These are phyloP conservation scores for Lomentospora prolificans DNA, from an alignment of 2,329 filamentous ascomycete genomes.

Conservation along the genomic window DNA sequence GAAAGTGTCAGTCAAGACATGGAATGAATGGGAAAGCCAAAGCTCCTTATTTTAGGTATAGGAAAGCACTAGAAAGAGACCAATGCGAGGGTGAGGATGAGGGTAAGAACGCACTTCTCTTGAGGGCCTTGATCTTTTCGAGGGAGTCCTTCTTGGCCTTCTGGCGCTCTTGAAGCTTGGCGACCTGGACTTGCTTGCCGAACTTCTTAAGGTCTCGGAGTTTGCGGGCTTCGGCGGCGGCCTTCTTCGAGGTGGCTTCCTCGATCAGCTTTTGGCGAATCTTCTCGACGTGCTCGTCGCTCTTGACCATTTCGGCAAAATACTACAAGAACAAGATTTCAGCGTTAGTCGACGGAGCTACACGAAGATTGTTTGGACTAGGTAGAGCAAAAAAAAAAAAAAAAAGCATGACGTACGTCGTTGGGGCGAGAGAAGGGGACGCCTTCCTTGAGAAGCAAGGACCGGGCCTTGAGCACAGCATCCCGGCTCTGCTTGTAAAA, in stretches of 20 bases:
- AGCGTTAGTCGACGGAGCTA: too few relatives aligned
- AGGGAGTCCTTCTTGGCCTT: conserved; percentile 88
- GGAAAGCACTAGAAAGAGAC: too few relatives aligned
- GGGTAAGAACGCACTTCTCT: conserved; percentile 68
- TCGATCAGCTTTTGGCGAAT: conserved; percentile 90
- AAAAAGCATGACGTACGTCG: conserved; percentile 43
- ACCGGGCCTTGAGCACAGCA: conserved; percentile 63
- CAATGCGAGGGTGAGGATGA: too few relatives aligned
- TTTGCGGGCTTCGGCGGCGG: conserved; percentile 79
- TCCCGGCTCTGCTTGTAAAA: conserved; percentile 87
- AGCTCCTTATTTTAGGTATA: too few relatives aligned
- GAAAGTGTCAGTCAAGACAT: conserved; percentile 18
- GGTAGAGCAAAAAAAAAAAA: too few relatives aligned
- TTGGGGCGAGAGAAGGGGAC: conserved; percentile 78
- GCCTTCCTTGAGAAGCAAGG: conserved; percentile 69
- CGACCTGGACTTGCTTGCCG: conserved; percentile 94
- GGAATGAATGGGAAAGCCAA: too few relatives aligned
- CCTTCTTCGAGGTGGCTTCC: conserved; percentile 86
- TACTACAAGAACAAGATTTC: conserved; percentile 33
- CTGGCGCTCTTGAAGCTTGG: conserved; percentile 86
- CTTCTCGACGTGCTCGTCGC: conserved; percentile 95
- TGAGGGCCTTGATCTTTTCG: conserved; percentile 89
- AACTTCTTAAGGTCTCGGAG: conserved; percentile 97
- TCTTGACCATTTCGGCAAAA: conserved; percentile 99
- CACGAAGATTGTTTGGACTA: too few relatives aligned